Conservation (phyloP, 306 rosid species). For the Castanea sativa region DNA sequence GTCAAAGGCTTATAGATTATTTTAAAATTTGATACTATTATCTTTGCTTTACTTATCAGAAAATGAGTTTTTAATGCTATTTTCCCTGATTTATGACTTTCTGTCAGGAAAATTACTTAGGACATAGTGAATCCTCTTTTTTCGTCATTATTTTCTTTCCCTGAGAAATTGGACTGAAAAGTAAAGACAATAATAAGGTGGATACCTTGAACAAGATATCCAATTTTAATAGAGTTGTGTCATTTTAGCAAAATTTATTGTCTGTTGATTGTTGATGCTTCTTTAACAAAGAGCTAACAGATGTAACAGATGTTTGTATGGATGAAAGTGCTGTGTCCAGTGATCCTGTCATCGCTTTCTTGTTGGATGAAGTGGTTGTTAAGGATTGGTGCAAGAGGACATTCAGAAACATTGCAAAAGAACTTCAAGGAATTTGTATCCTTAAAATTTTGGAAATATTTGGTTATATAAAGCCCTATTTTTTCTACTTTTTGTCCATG, state of each 20-base stretch:
- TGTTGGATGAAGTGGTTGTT: slow-evolving; percentile 99
- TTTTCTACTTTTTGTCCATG: neutral
- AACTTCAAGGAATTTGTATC: slow-evolving; percentile 88
- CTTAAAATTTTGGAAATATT: slow-evolving; percentile 35
- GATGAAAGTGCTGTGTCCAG: slow-evolving; percentile 98
- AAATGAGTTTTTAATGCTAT: neutral
- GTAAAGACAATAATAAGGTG: neutral
- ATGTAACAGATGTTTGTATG: slow-evolving; percentile 97
- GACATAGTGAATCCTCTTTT: neutral
- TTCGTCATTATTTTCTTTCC: neutral
- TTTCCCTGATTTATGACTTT: neutral
- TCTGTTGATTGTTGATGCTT: slow-evolving; percentile 22
- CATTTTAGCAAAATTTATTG: neutral
- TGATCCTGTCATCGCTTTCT: slow-evolving; percentile 93
- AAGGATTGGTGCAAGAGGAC: slow-evolving; percentile 98
- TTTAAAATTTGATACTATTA: neutral
- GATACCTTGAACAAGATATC: neutral
- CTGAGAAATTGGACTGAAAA: neutral
- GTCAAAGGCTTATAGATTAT: neutral
- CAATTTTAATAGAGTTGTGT: neutral
- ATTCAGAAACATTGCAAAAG: slow-evolving; percentile 60
- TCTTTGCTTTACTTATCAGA: neutral
- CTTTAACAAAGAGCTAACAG: slow-evolving; percentile 67
- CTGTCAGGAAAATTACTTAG: neutral
- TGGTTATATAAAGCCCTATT: slow-evolving; percentile 19